Conservation (phyloP, 192 early-diverging fungal species). For the Backusella westeae region DNA sequence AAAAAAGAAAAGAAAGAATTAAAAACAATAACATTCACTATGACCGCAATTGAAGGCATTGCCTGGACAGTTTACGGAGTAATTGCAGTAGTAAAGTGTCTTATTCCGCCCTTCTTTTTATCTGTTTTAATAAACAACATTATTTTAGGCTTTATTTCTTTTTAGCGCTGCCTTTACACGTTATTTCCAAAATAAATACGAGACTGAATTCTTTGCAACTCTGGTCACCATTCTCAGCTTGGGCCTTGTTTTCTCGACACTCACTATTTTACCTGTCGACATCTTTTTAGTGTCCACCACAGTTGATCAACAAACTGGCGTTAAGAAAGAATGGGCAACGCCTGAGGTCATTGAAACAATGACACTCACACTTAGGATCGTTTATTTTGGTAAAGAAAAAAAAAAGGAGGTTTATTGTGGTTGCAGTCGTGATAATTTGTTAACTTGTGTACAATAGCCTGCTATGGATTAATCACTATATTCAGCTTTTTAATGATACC, state of each 20-base stretch:
- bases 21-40: not conserved
- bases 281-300: slow-evolving; percentile 59
- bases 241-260: slow-evolving; percentile 43
- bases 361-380: slow-evolving; percentile 32
- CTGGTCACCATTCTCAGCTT: slow-evolving; percentile 47
- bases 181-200: slow-evolving; percentile 50
- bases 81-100: slow-evolving; percentile 37
- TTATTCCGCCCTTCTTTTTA: not conserved
- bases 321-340: slow-evolving; percentile 59
- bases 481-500: slow-evolving; percentile 55
- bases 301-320: slow-evolving; percentile 46
- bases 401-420: not conserved
- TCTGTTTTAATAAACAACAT: not conserved
- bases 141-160: slow-evolving; percentile 37
- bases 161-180: slow-evolving; percentile 49
- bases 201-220: slow-evolving; percentile 51
- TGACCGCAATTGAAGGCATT: slow-evolving; percentile 34
- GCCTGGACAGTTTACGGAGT: slow-evolving; percentile 52
- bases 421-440: not conserved
- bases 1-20: not conserved
- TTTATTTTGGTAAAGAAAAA: slow-evolving; percentile 47
- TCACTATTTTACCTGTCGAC: slow-evolving; percentile 55
- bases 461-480: slow-evolving; percentile 46
- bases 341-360: slow-evolving; percentile 44
- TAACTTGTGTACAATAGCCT: slow-evolving; percentile 28